Percentiles rank a stretch among this genome's conserved stretches.
phyloP scores from a whole-genome alignment of 2,329 filamentous ascomycete genomes.

The Colletotrichum sp. region DNA sequence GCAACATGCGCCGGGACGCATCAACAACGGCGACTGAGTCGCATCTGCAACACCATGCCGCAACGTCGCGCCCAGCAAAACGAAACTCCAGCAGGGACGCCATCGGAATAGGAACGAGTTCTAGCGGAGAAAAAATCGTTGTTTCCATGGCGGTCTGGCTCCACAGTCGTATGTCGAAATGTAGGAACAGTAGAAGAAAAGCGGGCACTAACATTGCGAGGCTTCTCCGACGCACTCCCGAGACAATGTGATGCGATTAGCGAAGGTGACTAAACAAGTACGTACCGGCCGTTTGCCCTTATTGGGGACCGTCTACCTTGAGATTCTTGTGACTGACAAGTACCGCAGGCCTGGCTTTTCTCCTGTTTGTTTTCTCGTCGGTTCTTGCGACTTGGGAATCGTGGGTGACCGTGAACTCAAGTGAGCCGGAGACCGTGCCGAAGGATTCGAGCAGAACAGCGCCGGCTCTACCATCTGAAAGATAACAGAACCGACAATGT shows the following conservation, averaged over 20 bases:
- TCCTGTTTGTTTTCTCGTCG: not conserved
- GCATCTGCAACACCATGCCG: not conserved
- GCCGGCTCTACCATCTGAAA: not conserved
- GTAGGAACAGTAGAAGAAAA: slow-evolving; percentile 6
- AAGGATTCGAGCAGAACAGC: not conserved
- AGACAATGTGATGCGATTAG: slow-evolving; percentile 13
- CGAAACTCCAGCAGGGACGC: not conserved
- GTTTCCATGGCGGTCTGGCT: not conserved
- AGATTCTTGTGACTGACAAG: not conserved
- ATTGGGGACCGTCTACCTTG: not conserved
- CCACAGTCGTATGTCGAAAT: slow-evolving; percentile 11
- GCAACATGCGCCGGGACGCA: not conserved
- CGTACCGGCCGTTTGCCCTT: not conserved
- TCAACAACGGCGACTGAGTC: not conserved
- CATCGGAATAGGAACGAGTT: not conserved
- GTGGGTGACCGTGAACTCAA: not conserved
- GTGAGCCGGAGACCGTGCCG: not conserved
- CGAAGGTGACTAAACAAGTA: slow-evolving; percentile 16
- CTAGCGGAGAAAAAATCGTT: not conserved
- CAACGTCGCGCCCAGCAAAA: not conserved
- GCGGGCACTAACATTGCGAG: slow-evolving; percentile 12
- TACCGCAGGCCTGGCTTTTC: not conserved
- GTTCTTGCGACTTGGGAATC: not conserved
- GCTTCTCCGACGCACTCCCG: slow-evolving; percentile 16
- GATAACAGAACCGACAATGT: not conserved